Conservation (phyloP, 1,139 yeast genomes). For the Candida mesenterica region DNA sequence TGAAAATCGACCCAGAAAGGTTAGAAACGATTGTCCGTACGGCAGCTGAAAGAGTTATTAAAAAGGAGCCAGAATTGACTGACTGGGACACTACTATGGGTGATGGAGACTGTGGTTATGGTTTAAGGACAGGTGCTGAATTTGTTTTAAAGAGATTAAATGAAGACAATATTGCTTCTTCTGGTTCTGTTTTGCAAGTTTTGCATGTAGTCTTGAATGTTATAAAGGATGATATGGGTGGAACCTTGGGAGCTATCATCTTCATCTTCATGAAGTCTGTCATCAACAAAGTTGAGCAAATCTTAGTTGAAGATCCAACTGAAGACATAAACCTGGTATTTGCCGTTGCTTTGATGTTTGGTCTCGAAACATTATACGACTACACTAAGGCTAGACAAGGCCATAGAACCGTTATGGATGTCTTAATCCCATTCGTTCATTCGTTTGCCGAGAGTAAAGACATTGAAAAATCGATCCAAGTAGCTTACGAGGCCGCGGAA, state of each 20-base stretch:
- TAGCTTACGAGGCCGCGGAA: too few species aligned
- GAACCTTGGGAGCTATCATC: conserved; percentile 50
- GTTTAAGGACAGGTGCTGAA: conserved; percentile 42
- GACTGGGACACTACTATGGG: conserved; percentile 52
- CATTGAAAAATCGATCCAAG: conserved; percentile 4
- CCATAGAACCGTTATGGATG: conserved; percentile 55
- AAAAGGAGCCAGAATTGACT: conserved; percentile 45
- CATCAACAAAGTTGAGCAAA: conserved; percentile 28
- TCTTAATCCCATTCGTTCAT: conserved; percentile 46
- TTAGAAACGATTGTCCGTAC: conserved; percentile 29
- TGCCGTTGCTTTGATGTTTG: conserved; percentile 28
- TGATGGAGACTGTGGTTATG: conserved; percentile 54
- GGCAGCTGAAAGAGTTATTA: conserved; percentile 38
- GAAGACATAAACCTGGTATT: conserved; percentile 19
- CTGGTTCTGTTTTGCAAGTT: conserved; percentile 17
- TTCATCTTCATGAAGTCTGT: conserved; percentile 48
- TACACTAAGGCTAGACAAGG: conserved; percentile 51
- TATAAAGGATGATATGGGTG: conserved; percentile 54
- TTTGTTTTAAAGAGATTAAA: conserved; percentile 28
- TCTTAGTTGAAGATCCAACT: conserved; percentile 15
- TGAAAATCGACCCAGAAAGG: conserved; percentile 29
- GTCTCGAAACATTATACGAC: conserved; percentile 33
- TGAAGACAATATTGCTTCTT: conserved; percentile 21
- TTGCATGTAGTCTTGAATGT: conserved; percentile 37
- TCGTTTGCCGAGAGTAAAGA: conserved; percentile 25